Base-by-base conservation (phyloP, 169 alveolate genomes). In the Eimeria tenella region DNA sequence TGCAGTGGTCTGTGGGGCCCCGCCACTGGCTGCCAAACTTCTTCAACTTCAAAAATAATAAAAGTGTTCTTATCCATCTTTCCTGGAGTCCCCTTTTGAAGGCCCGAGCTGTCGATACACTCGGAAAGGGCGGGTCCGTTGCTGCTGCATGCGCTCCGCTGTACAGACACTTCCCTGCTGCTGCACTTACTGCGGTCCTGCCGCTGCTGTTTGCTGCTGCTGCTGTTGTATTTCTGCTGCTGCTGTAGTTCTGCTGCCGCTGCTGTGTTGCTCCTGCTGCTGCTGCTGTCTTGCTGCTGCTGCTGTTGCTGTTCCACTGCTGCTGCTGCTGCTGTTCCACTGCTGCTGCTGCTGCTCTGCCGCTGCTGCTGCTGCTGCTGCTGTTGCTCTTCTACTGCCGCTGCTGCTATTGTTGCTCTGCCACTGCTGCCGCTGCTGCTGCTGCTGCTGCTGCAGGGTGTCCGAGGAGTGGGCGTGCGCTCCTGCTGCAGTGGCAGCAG, bases 391-490 rank as follows among this genome's bases (percentile, higher is more conserved):
- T 62, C 4, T 11, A 15, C 31, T 4, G 6, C 5, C 19, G 73
- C 21, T 63, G 73, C 21, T 63, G 73, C 73, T 63, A 31, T 31
- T 63, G 73, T 1, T 8, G 42, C 3, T 5, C 1, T 63, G 73
- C 21, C 1, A 31, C 21, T 63, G 73, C 21, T 63, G 73, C 73
- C 5, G 73, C 21, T 63, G 73, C n/a, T 62, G n/a, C 71, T 62
- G 71, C 71, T 62, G 23, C n/a, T 7, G 71, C 71, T 21, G 60
- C 55, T 82, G 75, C 90, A 56, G 70, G 25, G 62, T 11, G 5
- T 74, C 60, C 23, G 63, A 56, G 65, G 31, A 56, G 17, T 89
- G 74, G 86, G 73, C 89, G 10, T 89, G 94, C 55, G 53, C 94
- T 5, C 42, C 74, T 25, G 58, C n/a, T 21, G 79, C 58, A 3